These are phyloP conservation scores for Elaeagnus macrophylla DNA, from an alignment of 306 rosid species.

Conservation along the genomic window DNA sequence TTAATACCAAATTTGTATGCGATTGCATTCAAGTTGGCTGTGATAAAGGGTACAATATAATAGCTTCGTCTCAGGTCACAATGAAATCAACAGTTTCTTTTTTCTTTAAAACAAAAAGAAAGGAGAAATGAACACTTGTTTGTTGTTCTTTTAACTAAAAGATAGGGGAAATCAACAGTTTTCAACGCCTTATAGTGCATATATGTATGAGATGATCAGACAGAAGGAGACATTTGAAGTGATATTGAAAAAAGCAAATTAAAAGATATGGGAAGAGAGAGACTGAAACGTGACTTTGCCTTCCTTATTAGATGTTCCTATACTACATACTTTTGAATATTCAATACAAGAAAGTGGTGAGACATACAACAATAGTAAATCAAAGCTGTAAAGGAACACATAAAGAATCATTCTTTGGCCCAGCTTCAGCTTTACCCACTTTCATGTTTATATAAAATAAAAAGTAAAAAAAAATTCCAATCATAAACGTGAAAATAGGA, in stretches of 20 bases:
- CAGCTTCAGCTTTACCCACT: not conserved
- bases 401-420: not conserved
- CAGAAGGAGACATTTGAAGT: slow-evolving; percentile 12
- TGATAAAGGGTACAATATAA: too few species aligned
- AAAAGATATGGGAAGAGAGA: slow-evolving; percentile 1
- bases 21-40: too few species aligned
- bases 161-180: too few species aligned
- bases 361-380: not conserved
- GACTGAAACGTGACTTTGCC: slow-evolving; percentile 11
- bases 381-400: slow-evolving; percentile 23
- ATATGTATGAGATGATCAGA: slow-evolving; percentile 6
- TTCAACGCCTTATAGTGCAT: slow-evolving; percentile 7
- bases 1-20: too few species aligned
- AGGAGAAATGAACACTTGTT: too few species aligned
- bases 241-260: slow-evolving; percentile 26
- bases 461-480: too few species aligned
- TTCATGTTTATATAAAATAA: too few species aligned
- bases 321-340: slow-evolving; percentile 13
- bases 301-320: slow-evolving; percentile 3
- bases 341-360: slow-evolving; percentile 3
- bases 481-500: too few species aligned
- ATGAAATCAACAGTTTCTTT: too few species aligned
- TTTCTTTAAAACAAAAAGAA: too few species aligned
- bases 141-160: too few species aligned
- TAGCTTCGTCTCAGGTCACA: too few species aligned